Conservation (phyloP, 2,329 filamentous ascomycete genomes). For the Fulvia fulva region DNA sequence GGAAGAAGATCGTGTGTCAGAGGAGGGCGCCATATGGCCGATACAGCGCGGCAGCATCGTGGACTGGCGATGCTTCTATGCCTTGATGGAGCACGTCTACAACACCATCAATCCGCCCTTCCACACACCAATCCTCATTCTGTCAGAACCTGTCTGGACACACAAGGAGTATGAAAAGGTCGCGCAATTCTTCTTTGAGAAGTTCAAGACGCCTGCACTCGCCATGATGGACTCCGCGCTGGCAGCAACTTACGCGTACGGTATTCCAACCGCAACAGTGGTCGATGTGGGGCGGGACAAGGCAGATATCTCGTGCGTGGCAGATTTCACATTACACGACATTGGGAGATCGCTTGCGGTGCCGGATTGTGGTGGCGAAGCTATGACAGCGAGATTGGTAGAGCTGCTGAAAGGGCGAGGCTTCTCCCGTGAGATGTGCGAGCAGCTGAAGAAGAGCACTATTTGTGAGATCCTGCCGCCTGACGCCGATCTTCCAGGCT, state of each 20-base stretch:
- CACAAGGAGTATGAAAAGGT: slow-evolving; percentile 81
- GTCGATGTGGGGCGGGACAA: slow-evolving; percentile 91
- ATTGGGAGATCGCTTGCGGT: slow-evolving; percentile 59
- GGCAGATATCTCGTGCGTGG: slow-evolving; percentile 85
- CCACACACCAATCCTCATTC: slow-evolving; percentile 88
- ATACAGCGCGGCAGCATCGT: slow-evolving; percentile 76
- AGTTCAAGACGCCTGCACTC: slow-evolving; percentile 89
- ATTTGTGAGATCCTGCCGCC: slow-evolving; percentile 60
- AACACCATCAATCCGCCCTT: slow-evolving; percentile 84
- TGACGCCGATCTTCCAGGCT: slow-evolving; percentile 52
- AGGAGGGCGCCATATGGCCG: slow-evolving; percentile 86
- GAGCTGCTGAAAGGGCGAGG: slow-evolving; percentile 57
- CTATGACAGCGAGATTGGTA: slow-evolving; percentile 71
- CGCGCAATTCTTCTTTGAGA: slow-evolving; percentile 93
- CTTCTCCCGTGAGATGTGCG: slow-evolving; percentile 60
- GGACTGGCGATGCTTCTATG: slow-evolving; percentile 90
- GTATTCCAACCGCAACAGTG: slow-evolving; percentile 74
- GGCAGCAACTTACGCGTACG: slow-evolving; percentile 77
- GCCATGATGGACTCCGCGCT: slow-evolving; percentile 85
- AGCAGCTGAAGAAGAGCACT: slow-evolving; percentile 60
- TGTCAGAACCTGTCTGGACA: slow-evolving; percentile 87
- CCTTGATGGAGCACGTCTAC: slow-evolving; percentile 88
- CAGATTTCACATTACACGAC: slow-evolving; percentile 74
- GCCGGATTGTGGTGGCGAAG: slow-evolving; percentile 74
- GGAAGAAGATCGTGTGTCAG: slow-evolving; percentile 83